phyloP scores from a whole-genome alignment of 306 rosid genomes.

The Prunus persica region Prunus_persica_NCBIv2 NC_034010.1:18926501-18927000 shows the following conservation, averaged over 20 bases:
- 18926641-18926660: background rate
- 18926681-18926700: background rate
- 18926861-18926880: background rate
- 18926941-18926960: slow-evolving; percentile 3
- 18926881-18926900: background rate
- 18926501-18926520: fast-evolving
- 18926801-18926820: background rate
- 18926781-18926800: background rate
- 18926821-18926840: background rate
- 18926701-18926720: background rate
- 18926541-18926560: background rate
- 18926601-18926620: background rate
- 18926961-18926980: slow-evolving; percentile 8
- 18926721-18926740: background rate
- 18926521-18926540: background rate
- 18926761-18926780: slow-evolving; percentile 1
- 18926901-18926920: background rate
- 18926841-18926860: background rate
- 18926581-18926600: background rate
- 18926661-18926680: background rate
- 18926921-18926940: background rate
- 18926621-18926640: background rate
- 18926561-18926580: background rate
- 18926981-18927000: background rate
- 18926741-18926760: background rate